Evolutionary conservation across 108 stramenopile species (phyloP).

Genomic region (Bacterosira constricta): DNA sequence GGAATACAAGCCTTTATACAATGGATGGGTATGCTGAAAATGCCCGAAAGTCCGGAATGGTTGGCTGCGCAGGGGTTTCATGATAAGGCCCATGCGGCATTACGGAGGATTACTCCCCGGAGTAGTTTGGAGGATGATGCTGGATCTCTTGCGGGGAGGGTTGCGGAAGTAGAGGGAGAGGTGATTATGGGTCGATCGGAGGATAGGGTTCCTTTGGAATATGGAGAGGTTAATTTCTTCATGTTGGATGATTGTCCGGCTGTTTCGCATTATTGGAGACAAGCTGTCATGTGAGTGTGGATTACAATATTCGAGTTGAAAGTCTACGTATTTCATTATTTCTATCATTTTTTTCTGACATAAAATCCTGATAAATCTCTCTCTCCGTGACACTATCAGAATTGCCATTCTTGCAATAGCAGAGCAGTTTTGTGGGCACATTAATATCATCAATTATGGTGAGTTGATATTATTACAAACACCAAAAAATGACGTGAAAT

Average conservation of each 20-base stretch:
- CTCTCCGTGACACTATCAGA: too few species aligned
- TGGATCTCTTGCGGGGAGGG: constrained; percentile 9
- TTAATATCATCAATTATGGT: constrained; percentile 60
- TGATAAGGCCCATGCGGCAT: constrained; percentile 49
- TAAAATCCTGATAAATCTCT: too few species aligned
- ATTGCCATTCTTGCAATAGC: constrained; percentile 48
- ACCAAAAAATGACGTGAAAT: too few species aligned
- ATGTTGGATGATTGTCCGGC: constrained; percentile 32
- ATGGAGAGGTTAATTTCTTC: constrained; percentile 25
- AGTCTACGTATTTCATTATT: too few species aligned
- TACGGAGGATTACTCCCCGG: constrained; percentile 27
- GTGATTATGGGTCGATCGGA: constrained; percentile 6
- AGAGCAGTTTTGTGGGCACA: constrained; percentile 58
- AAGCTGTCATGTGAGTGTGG: constrained; percentile 32
- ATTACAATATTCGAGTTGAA: too few species aligned
- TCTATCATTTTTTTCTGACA: too few species aligned
- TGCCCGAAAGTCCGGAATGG: constrained; percentile 66
- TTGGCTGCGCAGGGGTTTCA: constrained; percentile 45
- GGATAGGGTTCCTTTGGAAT: constrained; percentile 4
- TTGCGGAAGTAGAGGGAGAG: constrained; percentile 14
- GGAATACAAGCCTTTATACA: constrained; percentile 47
- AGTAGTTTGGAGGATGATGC: constrained; percentile 13
- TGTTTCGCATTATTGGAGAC: constrained; percentile 45
- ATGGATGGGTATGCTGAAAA: constrained; percentile 50
- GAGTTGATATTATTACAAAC: background rate